phyloP scores from a whole-genome alignment of 768 basidiomycete genomes.

The Amanita exitialis region DNA sequence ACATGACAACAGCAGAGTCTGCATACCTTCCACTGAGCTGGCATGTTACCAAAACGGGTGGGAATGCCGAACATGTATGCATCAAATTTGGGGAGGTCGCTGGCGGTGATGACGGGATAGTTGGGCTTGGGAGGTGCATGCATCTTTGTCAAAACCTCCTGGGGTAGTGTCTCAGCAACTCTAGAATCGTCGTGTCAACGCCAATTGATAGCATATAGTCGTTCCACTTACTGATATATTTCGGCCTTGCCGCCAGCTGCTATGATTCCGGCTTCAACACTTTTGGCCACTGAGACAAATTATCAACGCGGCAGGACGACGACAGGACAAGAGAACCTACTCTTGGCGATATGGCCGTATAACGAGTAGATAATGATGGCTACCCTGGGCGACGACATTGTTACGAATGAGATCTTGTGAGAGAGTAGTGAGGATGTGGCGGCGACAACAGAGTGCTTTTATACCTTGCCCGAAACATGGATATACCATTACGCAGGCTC shows the following conservation, averaged over 20 bases:
- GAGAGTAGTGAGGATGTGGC: too few species aligned
- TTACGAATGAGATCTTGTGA: too few species aligned
- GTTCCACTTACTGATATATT: constrained; percentile 42
- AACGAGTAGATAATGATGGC: constrained; percentile 71
- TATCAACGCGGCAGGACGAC: not conserved
- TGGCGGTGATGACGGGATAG: constrained; percentile 58
- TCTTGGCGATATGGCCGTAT: constrained; percentile 62
- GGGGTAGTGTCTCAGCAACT: constrained; percentile 69
- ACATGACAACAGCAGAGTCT: constrained; percentile 11
- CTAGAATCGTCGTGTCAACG: constrained; percentile 21
- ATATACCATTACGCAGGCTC: too few species aligned
- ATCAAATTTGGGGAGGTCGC: constrained; percentile 47
- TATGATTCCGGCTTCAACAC: constrained; percentile 36
- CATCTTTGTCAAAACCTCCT: constrained; percentile 59
- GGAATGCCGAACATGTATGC: constrained; percentile 71
- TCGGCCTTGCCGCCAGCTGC: constrained; percentile 36
- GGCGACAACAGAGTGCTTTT: too few species aligned
- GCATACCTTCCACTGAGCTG: constrained; percentile 68
- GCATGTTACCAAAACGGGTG: constrained; percentile 74
- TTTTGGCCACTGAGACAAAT: constrained; percentile 44
- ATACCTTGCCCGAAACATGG: too few species aligned
- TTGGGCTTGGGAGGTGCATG: constrained; percentile 60
- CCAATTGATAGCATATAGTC: not conserved
- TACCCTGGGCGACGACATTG: constrained; percentile 42
- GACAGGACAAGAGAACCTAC: constrained; percentile 28